phyloP scores from a whole-genome alignment of 208 protist species.

The Leishmania mexicana region DNA sequence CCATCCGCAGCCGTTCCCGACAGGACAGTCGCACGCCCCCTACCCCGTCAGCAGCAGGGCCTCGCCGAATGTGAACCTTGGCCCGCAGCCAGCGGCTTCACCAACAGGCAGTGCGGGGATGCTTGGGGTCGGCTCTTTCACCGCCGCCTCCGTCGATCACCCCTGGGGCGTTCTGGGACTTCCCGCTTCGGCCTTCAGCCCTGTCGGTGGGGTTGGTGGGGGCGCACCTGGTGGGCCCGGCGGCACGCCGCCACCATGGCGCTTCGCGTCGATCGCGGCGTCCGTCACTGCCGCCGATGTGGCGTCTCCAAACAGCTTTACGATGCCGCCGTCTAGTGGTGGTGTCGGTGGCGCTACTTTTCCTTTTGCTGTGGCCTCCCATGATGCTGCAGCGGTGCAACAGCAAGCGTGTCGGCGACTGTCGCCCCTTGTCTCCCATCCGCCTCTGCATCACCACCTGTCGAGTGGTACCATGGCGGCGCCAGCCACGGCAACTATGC shows the following conservation, averaged over 20 bases:
- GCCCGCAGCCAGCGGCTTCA: neutral
- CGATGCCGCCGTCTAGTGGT: neutral
- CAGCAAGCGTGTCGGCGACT: neutral
- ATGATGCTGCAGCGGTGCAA: neutral
- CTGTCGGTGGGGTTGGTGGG: neutral
- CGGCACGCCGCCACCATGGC: neutral
- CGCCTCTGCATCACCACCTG: neutral
- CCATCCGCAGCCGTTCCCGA: neutral
- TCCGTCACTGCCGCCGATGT: neutral
- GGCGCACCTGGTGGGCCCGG: neutral
- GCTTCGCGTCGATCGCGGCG: constrained; percentile 7
- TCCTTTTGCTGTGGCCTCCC: neutral
- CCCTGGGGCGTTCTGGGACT: constrained; percentile 10
- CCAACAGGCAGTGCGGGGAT: neutral
- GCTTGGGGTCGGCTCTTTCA: constrained; percentile 17
- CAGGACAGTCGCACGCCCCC: neutral
- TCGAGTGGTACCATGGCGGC: neutral
- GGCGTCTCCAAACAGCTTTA: constrained; percentile 1
- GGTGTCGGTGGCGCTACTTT: neutral
- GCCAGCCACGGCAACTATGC: neutral
- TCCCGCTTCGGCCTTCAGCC: neutral
- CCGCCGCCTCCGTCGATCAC: constrained; percentile 9
- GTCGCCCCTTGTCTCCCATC: constrained; percentile 15
- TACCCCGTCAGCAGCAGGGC: constrained; percentile 1
- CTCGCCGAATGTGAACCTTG: neutral